A percentile compares a stretch with the other conserved stretches of the same genome.
Evolutionary conservation across 2,329 filamentous ascomycete species (phyloP).

Genomic region (Penicillium corylophilum): DNA sequence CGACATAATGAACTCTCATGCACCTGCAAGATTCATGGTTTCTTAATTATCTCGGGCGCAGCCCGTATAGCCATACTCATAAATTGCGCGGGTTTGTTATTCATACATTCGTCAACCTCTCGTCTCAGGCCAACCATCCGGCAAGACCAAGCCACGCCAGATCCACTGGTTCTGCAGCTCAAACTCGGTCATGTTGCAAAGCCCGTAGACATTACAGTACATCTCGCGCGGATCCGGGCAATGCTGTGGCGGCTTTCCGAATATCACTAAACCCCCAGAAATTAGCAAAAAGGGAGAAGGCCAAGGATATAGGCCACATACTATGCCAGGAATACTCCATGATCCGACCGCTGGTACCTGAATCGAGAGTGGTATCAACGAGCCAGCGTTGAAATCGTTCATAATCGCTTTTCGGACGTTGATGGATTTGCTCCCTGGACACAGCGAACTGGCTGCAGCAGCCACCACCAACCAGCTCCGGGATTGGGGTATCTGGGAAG

Average conservation of each 20-base stretch:
- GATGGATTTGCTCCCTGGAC: constrained; percentile 44
- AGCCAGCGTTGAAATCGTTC: constrained; percentile 49
- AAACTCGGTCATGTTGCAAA: constrained; percentile 23
- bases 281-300: constrained; percentile 5
- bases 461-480: constrained; percentile 44
- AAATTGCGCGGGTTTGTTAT: background rate
- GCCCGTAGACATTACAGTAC: constrained; percentile 27
- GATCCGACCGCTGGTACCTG: constrained; percentile 50
- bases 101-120: background rate
- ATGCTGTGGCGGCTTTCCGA: constrained; percentile 23
- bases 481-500: constrained; percentile 40
- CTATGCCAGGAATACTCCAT: constrained; percentile 59
- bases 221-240: constrained; percentile 20
- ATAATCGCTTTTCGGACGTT: constrained; percentile 47
- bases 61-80: background rate
- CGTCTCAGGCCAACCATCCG: constrained; percentile 17
- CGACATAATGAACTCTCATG: constrained; percentile 6
- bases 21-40: background rate
- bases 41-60: background rate
- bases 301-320: constrained; percentile 38
- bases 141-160: constrained; percentile 21
- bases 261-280: constrained; percentile 19
- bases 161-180: constrained; percentile 22
- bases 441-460: constrained; percentile 57
- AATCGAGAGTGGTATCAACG: constrained; percentile 44